A percentile compares a stretch with the other conserved stretches of the same genome.
Evolutionary conservation across 257 asterid genomes (phyloP).

Genomic region (Scutellaria minor): DNA sequence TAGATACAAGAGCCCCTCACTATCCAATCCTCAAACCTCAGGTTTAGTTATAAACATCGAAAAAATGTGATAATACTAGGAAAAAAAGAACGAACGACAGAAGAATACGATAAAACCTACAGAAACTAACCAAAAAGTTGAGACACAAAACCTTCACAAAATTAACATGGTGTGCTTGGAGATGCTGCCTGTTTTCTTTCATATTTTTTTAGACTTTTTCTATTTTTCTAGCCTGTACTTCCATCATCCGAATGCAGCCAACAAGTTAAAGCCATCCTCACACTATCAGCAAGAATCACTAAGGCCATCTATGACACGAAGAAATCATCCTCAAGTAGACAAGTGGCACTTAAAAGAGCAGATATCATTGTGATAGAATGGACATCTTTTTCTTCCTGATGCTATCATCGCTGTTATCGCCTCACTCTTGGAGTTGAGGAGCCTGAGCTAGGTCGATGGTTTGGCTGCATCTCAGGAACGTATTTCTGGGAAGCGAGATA

Average conservation of each 20-base stretch:
- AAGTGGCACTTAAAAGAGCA: no score
- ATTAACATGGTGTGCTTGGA: slow-evolving; percentile 13
- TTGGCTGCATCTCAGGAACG: slow-evolving; percentile 53
- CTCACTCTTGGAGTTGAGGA: slow-evolving; percentile 50
- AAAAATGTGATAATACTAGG: neutral
- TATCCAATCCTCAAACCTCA: no score
- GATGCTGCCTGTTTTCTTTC: slow-evolving; percentile 2
- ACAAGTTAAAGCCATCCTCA: neutral
- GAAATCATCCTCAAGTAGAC: no score
- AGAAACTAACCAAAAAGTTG: neutral
- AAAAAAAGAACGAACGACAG: neutral
- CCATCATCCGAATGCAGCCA: neutral
- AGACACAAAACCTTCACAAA: slow-evolving; percentile 1
- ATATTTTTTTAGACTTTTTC: neutral
- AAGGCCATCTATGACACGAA: no score
- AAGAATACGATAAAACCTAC: slow-evolving; percentile 12
- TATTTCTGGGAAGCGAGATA: slow-evolving; percentile 61
- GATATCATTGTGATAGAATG: no score
- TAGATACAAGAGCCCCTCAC: slow-evolving; percentile 15
- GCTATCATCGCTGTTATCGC: slow-evolving; percentile 27
- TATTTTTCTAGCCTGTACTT: neutral
- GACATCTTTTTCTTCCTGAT: neutral
- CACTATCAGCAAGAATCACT: no score
- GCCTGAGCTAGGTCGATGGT: slow-evolving; percentile 45
- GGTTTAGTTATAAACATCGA: neutral